These are phyloP conservation scores for Cinchona pubescens DNA, from an alignment of 257 asterid species.

Conservation along the genomic window DNA sequence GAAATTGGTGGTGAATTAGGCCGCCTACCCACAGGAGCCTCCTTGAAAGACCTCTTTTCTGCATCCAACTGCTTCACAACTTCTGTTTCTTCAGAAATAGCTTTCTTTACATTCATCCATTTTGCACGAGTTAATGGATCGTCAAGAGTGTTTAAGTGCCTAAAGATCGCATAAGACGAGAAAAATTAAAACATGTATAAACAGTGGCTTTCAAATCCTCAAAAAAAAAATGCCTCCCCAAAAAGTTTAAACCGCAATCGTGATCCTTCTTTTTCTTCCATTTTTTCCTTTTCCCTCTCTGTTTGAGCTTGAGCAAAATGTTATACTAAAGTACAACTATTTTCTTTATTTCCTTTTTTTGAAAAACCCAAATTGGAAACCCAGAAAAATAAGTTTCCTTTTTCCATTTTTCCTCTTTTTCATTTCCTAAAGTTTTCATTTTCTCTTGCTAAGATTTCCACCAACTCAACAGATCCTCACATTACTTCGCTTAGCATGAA, in stretches of 20 bases:
- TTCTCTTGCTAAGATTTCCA: background rate
- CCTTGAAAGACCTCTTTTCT: constrained; percentile 84
- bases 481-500: background rate
- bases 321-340: background rate
- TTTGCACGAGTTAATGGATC: constrained; percentile 81
- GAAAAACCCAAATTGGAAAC: no score
- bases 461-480: background rate
- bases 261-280: background rate
- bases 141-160: constrained; percentile 84
- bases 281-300: background rate
- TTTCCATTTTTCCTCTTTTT: background rate
- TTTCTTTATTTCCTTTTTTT: background rate
- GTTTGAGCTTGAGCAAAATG: background rate
- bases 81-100: constrained; percentile 90
- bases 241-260: background rate
- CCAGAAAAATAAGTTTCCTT: background rate
- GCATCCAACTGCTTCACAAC: constrained; percentile 94
- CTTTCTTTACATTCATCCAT: constrained; percentile 94
- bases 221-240: background rate
- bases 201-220: background rate
- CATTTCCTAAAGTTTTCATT: constrained; percentile 5
- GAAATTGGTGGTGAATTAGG: constrained; percentile 91
- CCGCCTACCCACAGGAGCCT: constrained; percentile 65
- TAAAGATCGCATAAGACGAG: constrained; percentile 18
- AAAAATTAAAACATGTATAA: constrained; percentile 11